Evolutionary conservation across 139 green algal genomes (phyloP).

Genomic region (Diplosphaera chodatii): DNA sequence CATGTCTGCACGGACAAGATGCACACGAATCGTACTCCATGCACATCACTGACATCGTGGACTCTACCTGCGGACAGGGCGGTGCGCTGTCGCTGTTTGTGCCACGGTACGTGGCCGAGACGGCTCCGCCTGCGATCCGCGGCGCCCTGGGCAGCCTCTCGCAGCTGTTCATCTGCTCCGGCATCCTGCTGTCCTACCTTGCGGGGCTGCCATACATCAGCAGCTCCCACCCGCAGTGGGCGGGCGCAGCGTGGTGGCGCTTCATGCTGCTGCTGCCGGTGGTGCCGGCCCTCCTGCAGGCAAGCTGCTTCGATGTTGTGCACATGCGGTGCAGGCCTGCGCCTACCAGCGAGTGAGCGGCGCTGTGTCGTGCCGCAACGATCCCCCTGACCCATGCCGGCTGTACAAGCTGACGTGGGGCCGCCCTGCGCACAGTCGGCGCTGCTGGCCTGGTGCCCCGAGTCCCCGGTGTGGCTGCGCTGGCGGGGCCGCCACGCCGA

Average conservation of each 20-base stretch:
- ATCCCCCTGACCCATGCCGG: no score
- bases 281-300: slow-evolving; percentile 31
- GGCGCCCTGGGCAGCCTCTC: slow-evolving; percentile 51
- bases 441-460: slow-evolving; percentile 42
- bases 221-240: slow-evolving; percentile 2
- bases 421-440: slow-evolving; percentile 29
- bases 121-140: slow-evolving; percentile 45
- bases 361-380: no score
- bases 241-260: slow-evolving; percentile 31
- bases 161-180: slow-evolving; percentile 58
- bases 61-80: no score
- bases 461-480: slow-evolving; percentile 66
- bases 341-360: no score
- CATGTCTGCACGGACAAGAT: no score
- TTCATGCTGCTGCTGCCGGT: slow-evolving; percentile 50
- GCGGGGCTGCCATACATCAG: slow-evolving; percentile 45
- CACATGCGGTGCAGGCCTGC: no score
- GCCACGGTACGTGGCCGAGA: slow-evolving; percentile 61
- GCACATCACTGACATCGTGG: no score
- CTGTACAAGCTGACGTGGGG: not conserved
- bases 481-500: slow-evolving; percentile 18
- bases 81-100: slow-evolving; percentile 49
- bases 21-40: no score
- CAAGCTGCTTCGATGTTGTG: no score
- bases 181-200: slow-evolving; percentile 62